Evolutionary conservation across 352 stramenopile species (phyloP).

Genomic region (Phytophthora meadii): DNA sequence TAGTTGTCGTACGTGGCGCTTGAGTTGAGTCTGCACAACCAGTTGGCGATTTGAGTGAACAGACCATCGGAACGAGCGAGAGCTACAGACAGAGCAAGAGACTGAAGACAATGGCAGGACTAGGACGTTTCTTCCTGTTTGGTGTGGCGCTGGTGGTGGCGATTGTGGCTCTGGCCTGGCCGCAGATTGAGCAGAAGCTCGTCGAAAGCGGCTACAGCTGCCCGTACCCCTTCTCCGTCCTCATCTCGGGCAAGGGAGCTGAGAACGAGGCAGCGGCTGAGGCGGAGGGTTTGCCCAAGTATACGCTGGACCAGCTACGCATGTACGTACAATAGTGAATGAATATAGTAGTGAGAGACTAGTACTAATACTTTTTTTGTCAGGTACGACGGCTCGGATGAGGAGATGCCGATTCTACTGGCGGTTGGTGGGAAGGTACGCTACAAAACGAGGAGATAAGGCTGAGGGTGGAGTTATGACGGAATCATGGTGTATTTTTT

Average conservation of each 20-base stretch:
- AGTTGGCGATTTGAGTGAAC: slow-evolving; percentile 20
- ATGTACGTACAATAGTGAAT: slow-evolving; percentile 36
- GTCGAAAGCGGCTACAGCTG: slow-evolving; percentile 56
- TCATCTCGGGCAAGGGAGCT: slow-evolving; percentile 35
- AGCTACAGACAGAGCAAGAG: background rate
- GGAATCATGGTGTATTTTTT: background rate
- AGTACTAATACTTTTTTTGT: slow-evolving; percentile 9
- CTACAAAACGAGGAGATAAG: background rate
- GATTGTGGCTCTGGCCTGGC: slow-evolving; percentile 70
- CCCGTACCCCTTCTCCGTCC: slow-evolving; percentile 71
- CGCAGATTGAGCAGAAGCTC: slow-evolving; percentile 77
- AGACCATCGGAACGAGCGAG: slow-evolving; percentile 30
- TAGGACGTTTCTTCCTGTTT: slow-evolving; percentile 51
- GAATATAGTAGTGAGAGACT: slow-evolving; percentile 15
- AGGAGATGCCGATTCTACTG: slow-evolving; percentile 69
- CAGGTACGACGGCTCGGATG: slow-evolving; percentile 75
- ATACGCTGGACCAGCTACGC: slow-evolving; percentile 71
- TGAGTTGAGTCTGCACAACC: slow-evolving; percentile 5
- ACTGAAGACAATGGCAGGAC: slow-evolving; percentile 33
- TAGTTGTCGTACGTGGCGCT: slow-evolving; percentile 14
- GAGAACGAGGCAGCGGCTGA: slow-evolving; percentile 29
- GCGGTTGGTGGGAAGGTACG: slow-evolving; percentile 76
- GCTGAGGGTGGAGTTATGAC: slow-evolving; percentile 4
- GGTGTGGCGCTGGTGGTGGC: slow-evolving; percentile 60
- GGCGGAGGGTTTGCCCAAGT: slow-evolving; percentile 48